phyloP scores from a whole-genome alignment of 495 filamentous ascomycete species.

The Collariella sp. region DNA sequence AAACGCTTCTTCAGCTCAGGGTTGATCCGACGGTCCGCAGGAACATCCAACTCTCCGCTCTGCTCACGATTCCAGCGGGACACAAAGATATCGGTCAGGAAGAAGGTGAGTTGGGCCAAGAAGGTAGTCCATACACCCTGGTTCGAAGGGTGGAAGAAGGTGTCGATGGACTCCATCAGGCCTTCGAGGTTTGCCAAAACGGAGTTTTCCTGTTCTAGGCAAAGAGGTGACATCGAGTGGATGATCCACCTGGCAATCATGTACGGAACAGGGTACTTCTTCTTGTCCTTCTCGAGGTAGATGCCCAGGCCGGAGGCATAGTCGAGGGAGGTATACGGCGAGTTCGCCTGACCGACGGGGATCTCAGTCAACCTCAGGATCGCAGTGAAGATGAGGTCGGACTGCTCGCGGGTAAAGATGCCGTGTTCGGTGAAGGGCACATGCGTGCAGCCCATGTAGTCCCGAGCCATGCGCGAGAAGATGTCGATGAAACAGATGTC shows the following conservation, averaged over 20 bases:
- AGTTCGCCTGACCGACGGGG: constrained; percentile 90
- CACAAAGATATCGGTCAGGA: constrained; percentile 91
- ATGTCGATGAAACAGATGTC: constrained; percentile 85
- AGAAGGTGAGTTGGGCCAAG: constrained; percentile 82
- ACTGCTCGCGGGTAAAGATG: constrained; percentile 87
- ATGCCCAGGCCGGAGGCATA: constrained; percentile 70
- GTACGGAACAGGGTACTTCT: constrained; percentile 86
- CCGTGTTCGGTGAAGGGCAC: constrained; percentile 81
- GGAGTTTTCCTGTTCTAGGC: constrained; percentile 67
- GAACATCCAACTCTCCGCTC: constrained; percentile 81
- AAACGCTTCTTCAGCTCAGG: constrained; percentile 77
- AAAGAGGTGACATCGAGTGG: constrained; percentile 82
- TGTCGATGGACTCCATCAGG: constrained; percentile 90
- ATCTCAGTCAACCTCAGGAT: constrained; percentile 87
- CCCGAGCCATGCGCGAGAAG: constrained; percentile 75
- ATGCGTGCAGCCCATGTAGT: constrained; percentile 63
- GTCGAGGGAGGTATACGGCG: constrained; percentile 85
- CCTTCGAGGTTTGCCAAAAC: constrained; percentile 82
- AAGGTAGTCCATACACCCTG: constrained; percentile 87
- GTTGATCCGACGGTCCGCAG: constrained; percentile 68
- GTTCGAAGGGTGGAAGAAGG: constrained; percentile 98
- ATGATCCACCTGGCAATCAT: constrained; percentile 93
- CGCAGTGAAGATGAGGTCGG: constrained; percentile 84
- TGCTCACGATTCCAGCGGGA: constrained; percentile 96
- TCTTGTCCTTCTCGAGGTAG: constrained; percentile 80